Conservation (phyloP, 2,329 filamentous ascomycete genomes). For the Pseudogymnoascus sp. region DNA sequence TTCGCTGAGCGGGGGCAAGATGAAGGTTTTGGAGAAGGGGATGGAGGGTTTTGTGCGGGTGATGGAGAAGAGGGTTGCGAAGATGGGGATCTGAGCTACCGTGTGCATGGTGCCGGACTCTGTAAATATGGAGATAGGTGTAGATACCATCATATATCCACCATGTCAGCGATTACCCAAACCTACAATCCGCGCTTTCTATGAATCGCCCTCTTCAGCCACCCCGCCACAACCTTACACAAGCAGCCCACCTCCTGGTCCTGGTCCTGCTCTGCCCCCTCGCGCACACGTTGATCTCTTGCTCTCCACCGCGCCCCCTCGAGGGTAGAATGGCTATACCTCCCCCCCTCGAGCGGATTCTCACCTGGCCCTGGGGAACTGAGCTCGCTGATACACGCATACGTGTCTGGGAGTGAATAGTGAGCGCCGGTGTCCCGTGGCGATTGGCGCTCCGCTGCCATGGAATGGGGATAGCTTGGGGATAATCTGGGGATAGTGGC, state of each 20-base stretch:
- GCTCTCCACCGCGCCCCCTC: neutral
- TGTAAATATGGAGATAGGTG: neutral
- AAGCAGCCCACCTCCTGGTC: neutral
- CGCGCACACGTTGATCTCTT: neutral
- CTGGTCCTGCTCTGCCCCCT: neutral
- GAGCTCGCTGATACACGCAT: neutral
- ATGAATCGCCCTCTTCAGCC: neutral
- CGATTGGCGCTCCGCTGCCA: neutral
- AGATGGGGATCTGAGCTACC: slow-evolving; percentile 26
- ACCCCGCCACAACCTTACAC: neutral
- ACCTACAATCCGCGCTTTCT: neutral
- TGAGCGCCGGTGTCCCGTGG: neutral
- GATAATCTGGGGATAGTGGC: neutral
- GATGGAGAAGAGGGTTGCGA: slow-evolving; percentile 51
- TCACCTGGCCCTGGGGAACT: neutral
- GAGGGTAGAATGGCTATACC: neutral
- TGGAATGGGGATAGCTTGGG: neutral
- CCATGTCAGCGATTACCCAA: neutral
- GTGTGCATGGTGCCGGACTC: neutral
- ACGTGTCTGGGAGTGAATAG: neutral
- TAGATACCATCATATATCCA: neutral
- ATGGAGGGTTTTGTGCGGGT: slow-evolving; percentile 58
- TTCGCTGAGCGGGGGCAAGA: slow-evolving; percentile 48
- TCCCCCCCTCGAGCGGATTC: neutral
- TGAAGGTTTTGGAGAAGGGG: slow-evolving; percentile 49